phyloP scores from a whole-genome alignment of 148 eudicot species.

The Fagopyrum tataricum region DNA sequence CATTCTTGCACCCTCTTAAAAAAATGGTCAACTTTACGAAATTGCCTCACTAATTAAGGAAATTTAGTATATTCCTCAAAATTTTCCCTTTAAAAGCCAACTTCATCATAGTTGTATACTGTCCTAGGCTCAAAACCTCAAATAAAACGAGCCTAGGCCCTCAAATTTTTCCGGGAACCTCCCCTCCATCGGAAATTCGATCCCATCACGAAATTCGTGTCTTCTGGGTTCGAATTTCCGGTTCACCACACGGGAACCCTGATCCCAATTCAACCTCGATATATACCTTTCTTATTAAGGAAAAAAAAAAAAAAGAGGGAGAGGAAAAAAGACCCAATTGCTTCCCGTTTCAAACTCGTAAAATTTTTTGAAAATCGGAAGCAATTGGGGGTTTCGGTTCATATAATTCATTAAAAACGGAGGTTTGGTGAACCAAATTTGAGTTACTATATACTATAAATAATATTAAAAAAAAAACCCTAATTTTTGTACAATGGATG shows the following conservation, averaged over 20 bases:
- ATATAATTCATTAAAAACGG: no score
- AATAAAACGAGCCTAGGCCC: neutral
- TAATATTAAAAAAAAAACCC: neutral
- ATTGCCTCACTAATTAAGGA: no score
- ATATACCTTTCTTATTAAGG: no score
- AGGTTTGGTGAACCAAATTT: no score
- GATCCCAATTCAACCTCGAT: neutral
- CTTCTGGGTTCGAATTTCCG: neutral
- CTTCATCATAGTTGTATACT: neutral
- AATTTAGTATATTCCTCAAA: no score
- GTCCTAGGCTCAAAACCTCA: neutral
- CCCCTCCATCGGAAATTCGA: neutral
- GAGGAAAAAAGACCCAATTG: neutral
- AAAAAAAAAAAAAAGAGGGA: no score
- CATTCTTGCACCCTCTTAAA: no score
- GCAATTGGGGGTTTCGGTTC: neutral
- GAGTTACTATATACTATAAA: no score
- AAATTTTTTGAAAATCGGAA: neutral
- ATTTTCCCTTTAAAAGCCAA: neutral
- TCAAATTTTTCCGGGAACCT: neutral
- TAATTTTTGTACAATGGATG: no score
- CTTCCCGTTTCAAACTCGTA: neutral
- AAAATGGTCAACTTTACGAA: no score
- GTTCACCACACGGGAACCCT: neutral
- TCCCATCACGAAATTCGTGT: neutral